These are phyloP conservation scores for Zostera marina DNA, from an alignment of 116 monocot genomes.

Conservation along the genomic window DNA sequence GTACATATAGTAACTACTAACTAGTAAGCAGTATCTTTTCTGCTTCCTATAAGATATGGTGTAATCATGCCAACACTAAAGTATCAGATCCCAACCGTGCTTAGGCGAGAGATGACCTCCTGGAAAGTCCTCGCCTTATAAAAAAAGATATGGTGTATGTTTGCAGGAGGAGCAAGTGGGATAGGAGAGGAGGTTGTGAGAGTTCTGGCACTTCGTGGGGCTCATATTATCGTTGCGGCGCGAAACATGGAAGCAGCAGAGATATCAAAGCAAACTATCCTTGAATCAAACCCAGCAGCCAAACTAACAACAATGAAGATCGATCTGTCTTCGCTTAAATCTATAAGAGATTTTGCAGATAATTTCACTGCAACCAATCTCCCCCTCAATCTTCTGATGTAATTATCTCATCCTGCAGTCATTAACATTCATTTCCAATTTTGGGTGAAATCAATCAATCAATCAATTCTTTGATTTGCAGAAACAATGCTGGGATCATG, in stretches of 20 bases:
- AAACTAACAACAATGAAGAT: slow-evolving; percentile 48
- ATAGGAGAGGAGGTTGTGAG: slow-evolving; percentile 76
- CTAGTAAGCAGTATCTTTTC: not conserved
- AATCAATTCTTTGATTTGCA: slow-evolving; percentile 8
- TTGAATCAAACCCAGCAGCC: slow-evolving; percentile 27
- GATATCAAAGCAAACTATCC: slow-evolving; percentile 24
- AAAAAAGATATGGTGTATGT: not conserved
- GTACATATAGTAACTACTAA: not conserved
- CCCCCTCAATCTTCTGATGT: slow-evolving; percentile 87
- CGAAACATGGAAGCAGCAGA: slow-evolving; percentile 69
- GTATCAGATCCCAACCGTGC: too few species aligned
- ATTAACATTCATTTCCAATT: not conserved
- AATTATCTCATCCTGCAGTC: slow-evolving; percentile 4
- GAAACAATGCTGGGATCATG: slow-evolving; percentile 99
- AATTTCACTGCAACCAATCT: slow-evolving; percentile 41
- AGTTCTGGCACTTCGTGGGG: slow-evolving; percentile 73
- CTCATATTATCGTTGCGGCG: slow-evolving; percentile 69
- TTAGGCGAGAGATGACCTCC: not conserved
- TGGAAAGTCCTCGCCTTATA: not conserved
- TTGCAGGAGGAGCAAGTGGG: slow-evolving; percentile 82
- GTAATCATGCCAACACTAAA: too few species aligned
- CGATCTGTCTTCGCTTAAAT: slow-evolving; percentile 76
- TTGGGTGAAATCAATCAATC: not conserved
- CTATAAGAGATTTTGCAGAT: slow-evolving; percentile 45
- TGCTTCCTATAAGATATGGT: not conserved